Percentiles rank a stretch among this genome's conserved stretches.
phyloP scores from a whole-genome alignment of 2,329 filamentous ascomycete species.

The Trichoderma semiorbis region DNA sequence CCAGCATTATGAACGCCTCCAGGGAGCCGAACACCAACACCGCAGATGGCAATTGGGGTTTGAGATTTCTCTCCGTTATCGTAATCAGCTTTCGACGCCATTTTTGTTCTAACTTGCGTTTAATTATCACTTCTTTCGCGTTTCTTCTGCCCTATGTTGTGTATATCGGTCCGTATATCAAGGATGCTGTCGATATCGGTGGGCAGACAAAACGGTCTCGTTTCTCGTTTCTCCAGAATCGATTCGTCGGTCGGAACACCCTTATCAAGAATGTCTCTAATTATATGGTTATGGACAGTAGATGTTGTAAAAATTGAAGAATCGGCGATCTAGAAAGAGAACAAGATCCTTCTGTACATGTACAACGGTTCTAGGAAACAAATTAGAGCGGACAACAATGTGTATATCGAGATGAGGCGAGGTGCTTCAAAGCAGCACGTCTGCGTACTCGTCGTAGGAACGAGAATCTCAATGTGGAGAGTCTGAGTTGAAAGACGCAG shows the following conservation, averaged over 20 bases:
- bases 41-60: constrained; percentile 30
- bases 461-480: not conserved
- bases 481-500: not conserved
- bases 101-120: not conserved
- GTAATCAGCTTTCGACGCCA: not conserved
- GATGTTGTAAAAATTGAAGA: not conserved
- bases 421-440: constrained; percentile 5
- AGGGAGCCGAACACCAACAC: constrained; percentile 32
- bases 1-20: constrained; percentile 26
- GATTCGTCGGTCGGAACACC: not conserved
- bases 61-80: not conserved
- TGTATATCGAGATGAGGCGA: not conserved
- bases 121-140: not conserved
- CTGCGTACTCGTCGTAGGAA: not conserved
- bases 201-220: not conserved
- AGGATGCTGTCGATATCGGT: not conserved
- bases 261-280: not conserved
- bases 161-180: not conserved
- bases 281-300: not conserved
- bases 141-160: not conserved
- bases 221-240: not conserved
- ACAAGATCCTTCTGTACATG: not conserved
- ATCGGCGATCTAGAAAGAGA: not conserved
- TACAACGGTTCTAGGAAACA: not conserved
- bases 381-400: not conserved